phyloP scores from a whole-genome alignment of 2,329 filamentous ascomycete genomes.

The Cladorrhinum sp. region DNA sequence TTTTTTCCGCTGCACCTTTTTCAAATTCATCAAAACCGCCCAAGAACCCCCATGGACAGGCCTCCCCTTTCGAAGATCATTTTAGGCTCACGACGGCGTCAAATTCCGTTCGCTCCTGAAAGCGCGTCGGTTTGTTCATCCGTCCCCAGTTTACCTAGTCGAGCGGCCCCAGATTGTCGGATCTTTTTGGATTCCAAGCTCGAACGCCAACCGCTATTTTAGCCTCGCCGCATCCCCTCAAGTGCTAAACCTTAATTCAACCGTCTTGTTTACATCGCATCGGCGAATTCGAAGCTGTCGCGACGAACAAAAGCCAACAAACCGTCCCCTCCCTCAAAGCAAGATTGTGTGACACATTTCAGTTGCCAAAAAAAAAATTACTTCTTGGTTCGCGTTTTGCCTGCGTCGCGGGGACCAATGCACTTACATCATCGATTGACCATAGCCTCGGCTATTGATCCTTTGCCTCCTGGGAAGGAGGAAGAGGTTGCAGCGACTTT shows the following conservation, averaged over 20 bases:
- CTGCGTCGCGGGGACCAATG: not conserved
- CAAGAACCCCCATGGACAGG: not conserved
- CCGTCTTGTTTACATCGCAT: slow-evolving; percentile 6
- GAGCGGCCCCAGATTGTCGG: slow-evolving; percentile 21
- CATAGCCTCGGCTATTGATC: not conserved
- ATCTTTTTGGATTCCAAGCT: slow-evolving; percentile 15
- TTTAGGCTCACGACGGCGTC: slow-evolving; percentile 23
- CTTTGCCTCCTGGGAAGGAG: not conserved
- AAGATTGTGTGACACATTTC: too few species aligned
- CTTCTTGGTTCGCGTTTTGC: not conserved
- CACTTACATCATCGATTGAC: not conserved
- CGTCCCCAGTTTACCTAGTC: slow-evolving; percentile 15
- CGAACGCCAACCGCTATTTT: slow-evolving; percentile 23
- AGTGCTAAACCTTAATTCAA: slow-evolving; percentile 25
- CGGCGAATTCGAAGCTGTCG: not conserved
- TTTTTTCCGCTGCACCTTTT: not conserved
- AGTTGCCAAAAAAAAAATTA: not conserved
- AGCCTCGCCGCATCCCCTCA: slow-evolving; percentile 19
- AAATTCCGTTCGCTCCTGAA: slow-evolving; percentile 17
- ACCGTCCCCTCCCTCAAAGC: too few species aligned
- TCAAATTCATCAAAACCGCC: not conserved
- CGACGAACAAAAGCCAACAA: not conserved
- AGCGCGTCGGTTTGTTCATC: slow-evolving; percentile 13
- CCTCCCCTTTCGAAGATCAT: slow-evolving; percentile 3
- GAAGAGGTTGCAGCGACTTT: not conserved